Conservation (phyloP, 352 stramenopile genomes). For the Globisporangium echinulatum region DNA sequence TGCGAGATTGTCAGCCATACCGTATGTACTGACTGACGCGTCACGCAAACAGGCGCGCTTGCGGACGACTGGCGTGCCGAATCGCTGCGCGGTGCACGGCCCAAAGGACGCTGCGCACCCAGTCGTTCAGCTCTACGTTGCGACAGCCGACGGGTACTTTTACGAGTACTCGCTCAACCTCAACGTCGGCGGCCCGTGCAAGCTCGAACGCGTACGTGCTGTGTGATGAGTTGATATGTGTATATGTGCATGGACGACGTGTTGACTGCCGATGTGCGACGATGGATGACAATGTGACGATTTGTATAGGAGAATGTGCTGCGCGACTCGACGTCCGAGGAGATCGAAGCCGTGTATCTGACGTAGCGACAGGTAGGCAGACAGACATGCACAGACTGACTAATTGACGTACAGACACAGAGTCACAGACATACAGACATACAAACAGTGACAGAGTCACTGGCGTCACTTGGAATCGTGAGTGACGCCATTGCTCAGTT, state of each 20-base stretch:
- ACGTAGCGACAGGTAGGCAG: constrained; percentile 23
- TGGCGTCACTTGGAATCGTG: too few species aligned
- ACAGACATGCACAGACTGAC: background rate
- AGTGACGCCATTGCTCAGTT: too few species aligned
- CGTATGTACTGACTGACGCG: too few species aligned
- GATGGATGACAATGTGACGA: too few species aligned
- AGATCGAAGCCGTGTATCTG: constrained; percentile 82
- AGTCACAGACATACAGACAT: background rate
- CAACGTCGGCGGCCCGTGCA: constrained; percentile 65
- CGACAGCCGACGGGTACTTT: constrained; percentile 76
- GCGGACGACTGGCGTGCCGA: constrained; percentile 58
- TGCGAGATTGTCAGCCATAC: too few species aligned
- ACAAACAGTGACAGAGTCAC: background rate
- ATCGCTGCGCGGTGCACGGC: constrained; percentile 75
- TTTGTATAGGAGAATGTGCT: constrained; percentile 69
- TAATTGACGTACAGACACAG: background rate
- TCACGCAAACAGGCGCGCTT: constrained; percentile 45
- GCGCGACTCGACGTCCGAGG: constrained; percentile 73
- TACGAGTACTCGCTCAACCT: constrained; percentile 85
- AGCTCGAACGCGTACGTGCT: constrained; percentile 59
- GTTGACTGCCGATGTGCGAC: too few species aligned
- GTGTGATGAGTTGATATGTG: background rate
- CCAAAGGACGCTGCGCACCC: constrained; percentile 44
- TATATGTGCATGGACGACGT: too few species aligned
- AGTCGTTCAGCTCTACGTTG: constrained; percentile 69